Base-by-base conservation (phyloP, 2,329 filamentous ascomycete genomes). In the Sordariomycetes sp. region DNA sequence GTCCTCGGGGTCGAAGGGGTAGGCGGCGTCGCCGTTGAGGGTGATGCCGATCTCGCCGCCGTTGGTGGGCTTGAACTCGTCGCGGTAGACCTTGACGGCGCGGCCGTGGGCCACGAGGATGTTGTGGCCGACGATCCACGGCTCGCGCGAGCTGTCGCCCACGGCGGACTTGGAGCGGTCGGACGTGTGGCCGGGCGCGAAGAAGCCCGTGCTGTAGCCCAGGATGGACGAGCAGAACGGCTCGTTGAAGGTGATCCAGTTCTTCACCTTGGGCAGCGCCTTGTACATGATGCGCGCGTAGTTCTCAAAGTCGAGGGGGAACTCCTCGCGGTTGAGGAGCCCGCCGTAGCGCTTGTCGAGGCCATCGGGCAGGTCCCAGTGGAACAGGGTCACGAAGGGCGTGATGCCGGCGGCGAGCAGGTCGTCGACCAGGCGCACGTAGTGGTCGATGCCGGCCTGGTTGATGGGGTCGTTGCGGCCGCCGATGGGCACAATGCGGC, bases 241-340 rank as follows among this genome's bases (percentile, higher is more conserved):
- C 76, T 96, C 90, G 70, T 94, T 94, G 75, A 93, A 90, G 28
- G 89, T 94, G 70, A 92, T 89, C 90, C 90, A 96, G 73, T 89
- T 80, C 76, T 90, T 90, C 66, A 91, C 89, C 71, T 86, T 87
- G 58, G 85, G 81, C 54, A 95, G 78, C 1, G 85, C 82, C 68
- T 86, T 79, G 75, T 91, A 95, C 65, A 90, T 77, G 53, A 90
- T 77, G 61, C 86, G 84, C 11, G 90, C 87, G 68, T 92, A 96
- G 72, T 87, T 76, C 64, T 87, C 86, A 68, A 85, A 96, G 73
- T 96, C 90, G 60, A 86, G 80, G 2, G 88, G 84, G 71, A 94
- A 95, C 74, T 96, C 90, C 51, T 85, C 78, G 69, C 88, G 86
- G 78, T 91, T 90, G 64, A 94, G 74, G 58, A 91, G 79, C 22